phyloP scores from a whole-genome alignment of 495 filamentous ascomycete species.

The Hapsidospora chrysogenum region DNA sequence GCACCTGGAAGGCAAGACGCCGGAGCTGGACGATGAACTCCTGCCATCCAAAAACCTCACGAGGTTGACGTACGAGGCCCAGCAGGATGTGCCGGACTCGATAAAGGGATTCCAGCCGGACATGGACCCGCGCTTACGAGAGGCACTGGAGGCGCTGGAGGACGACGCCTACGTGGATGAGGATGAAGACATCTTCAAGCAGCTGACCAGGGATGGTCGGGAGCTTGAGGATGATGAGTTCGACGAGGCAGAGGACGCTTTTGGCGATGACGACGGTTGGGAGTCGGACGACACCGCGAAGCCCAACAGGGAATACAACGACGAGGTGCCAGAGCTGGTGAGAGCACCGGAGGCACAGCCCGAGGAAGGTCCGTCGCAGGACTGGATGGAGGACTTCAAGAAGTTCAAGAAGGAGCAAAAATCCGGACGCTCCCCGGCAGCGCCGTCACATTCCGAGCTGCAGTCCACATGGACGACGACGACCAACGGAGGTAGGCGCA shows the following conservation, averaged over 20 bases:
- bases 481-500: conserved; percentile 52
- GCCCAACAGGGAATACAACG: conserved; percentile 30
- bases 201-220: conserved; percentile 55
- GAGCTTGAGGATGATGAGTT: conserved; percentile 38
- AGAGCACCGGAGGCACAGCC: conserved; percentile 25
- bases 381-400: conserved; percentile 80
- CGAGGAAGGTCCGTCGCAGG: conserved; percentile 34
- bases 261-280: conserved; percentile 66
- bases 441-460: conserved; percentile 37
- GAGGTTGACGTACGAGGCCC: conserved; percentile 71
- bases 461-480: conserved; percentile 67
- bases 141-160: conserved; percentile 86
- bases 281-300: conserved; percentile 89
- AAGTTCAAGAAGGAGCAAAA: conserved; percentile 73
- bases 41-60: conserved; percentile 54
- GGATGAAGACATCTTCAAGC: conserved; percentile 60
- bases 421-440: conserved; percentile 17
- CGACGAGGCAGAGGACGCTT: conserved; percentile 34
- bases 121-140: conserved; percentile 89
- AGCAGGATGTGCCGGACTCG: conserved; percentile 82
- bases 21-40: conserved; percentile 49
- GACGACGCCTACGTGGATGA: conserved; percentile 91
- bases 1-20: conserved; percentile 39
- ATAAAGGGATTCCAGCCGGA: conserved; percentile 90
- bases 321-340: conserved; percentile 31